Base-by-base conservation (phyloP, 2,329 filamentous ascomycete genomes). In the Plectosphaerella sp. region DNA sequence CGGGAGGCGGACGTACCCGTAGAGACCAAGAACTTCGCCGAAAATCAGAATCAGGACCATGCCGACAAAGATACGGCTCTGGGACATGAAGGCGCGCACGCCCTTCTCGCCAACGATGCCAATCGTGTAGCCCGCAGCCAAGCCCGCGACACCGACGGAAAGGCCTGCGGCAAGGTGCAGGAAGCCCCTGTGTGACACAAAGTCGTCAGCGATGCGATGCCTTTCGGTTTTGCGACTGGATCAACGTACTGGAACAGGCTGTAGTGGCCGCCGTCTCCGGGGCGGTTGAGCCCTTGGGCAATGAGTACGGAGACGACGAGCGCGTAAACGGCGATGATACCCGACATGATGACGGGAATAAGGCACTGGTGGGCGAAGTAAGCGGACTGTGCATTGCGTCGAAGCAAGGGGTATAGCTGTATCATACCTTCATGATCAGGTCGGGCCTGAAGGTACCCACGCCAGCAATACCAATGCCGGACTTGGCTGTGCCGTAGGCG, bases 1-100 rank as follows among this genome's bases (percentile, higher is more conserved):
- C 41, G 18, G 8, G 16, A 45, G 3, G 25, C 4, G 5, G 56
- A 69, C 87, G 61, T 79, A 96, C 91, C 94, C 94, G 65, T 99
- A 99, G 33, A 99, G 86, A 70, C 94, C 94, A 67, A 99, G 70
- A 16, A 99, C 94, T 78, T 99, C 94, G 52, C 91, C 94, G 68
- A 99, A 99, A 82, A 99, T 99, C 58, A 97, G 81, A 61, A 97
- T 97, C 63, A 99, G 75, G 46, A 99, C 93, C 94, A 97, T 97
- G 71, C 94, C 94, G 48, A 99, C 94, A 63, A 97, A 99, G 59
- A 99, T 88, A 58, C 93, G 84, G 48, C 89, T 95, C 72, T 99
- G 94, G 64, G 91, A 84, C 91, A 99, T 96, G 75, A 95, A 97
- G 52, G 91, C 86, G 62, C 94, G 86, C 50, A 97, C 93, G 55